Conservation (phyloP, 2,329 filamentous ascomycete species). For the Diaporthe sp. region DNA sequence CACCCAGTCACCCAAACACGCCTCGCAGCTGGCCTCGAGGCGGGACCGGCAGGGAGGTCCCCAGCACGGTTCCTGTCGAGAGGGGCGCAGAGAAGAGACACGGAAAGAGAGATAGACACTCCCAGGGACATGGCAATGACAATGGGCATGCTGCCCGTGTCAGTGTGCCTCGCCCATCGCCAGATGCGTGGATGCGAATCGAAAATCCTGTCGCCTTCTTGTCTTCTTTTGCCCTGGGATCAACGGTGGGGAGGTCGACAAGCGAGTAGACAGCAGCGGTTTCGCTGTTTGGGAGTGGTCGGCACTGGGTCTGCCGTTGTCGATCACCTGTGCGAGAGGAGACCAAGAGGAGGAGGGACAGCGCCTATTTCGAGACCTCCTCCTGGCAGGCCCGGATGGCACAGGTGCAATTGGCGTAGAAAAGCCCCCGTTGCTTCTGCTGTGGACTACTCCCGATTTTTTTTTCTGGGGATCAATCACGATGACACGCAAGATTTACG, state of each 20-base stretch:
- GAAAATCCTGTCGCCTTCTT: constrained; percentile 22
- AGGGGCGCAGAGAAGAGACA: neutral
- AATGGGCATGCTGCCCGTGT: neutral
- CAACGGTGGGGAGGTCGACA: constrained; percentile 18
- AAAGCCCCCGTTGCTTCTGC: constrained; percentile 13
- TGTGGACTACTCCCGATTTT: constrained; percentile 23
- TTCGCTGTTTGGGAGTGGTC: constrained; percentile 5
- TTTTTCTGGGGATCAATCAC: constrained; percentile 20
- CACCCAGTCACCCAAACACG: neutral
- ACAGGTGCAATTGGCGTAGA: neutral
- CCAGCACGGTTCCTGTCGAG: neutral
- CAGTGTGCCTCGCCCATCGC: neutral
- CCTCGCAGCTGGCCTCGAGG: neutral
- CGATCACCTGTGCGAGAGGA: constrained; percentile 27
- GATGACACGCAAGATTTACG: constrained; percentile 15
- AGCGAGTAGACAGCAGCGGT: constrained; percentile 20
- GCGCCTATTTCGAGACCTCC: constrained; percentile 29
- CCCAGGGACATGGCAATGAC: neutral
- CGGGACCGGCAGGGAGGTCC: neutral
- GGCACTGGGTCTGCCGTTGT: constrained; percentile 33
- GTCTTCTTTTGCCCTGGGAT: neutral
- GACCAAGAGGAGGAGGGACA: constrained; percentile 2
- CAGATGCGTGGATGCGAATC: constrained; percentile 20
- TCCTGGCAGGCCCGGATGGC: neutral
- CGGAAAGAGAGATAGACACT: neutral